phyloP scores from a whole-genome alignment of 345 rosid species.

The Ceriops tagal region DNA sequence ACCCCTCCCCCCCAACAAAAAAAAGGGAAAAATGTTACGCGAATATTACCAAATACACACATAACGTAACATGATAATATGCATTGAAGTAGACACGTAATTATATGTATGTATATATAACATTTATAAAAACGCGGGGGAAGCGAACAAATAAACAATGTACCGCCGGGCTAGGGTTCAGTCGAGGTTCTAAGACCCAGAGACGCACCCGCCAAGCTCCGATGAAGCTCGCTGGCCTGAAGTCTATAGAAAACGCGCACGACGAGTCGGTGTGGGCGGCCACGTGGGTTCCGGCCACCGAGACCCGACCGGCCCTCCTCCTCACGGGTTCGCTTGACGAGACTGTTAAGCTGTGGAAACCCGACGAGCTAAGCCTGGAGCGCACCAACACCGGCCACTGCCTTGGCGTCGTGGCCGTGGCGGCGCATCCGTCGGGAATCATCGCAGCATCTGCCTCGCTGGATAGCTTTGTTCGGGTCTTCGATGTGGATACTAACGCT shows the following conservation, averaged over 20 bases:
- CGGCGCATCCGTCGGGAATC: conserved; percentile 93
- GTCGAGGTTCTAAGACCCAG: no score
- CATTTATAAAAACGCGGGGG: no score
- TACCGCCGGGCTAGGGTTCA: conserved; percentile 2
- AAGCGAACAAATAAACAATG: no score
- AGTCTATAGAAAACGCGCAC: conserved; percentile 76
- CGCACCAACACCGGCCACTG: conserved; percentile 88
- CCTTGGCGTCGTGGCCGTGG: conserved; percentile 88
- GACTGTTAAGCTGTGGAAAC: conserved; percentile 79
- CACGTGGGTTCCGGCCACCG: conserved; percentile 82
- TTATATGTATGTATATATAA: no score
- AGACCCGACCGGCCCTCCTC: conserved; percentile 58
- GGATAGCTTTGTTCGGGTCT: conserved; percentile 93
- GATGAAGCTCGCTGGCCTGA: conserved; percentile 90
- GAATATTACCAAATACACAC: no score
- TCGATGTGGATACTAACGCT: conserved; percentile 90
- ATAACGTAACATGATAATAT: no score
- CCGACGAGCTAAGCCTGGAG: conserved; percentile 74
- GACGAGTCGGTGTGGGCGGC: conserved; percentile 94
- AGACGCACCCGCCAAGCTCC: no score
- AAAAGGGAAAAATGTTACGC: no score
- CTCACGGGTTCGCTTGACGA: conserved; percentile 92
- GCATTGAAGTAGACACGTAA: no score
- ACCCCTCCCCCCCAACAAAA: no score
- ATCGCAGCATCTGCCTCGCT: conserved; percentile 91